These are phyloP conservation scores for Mucuna pruriens DNA, from an alignment of 306 rosid genomes.

Conservation along the genomic window DNA sequence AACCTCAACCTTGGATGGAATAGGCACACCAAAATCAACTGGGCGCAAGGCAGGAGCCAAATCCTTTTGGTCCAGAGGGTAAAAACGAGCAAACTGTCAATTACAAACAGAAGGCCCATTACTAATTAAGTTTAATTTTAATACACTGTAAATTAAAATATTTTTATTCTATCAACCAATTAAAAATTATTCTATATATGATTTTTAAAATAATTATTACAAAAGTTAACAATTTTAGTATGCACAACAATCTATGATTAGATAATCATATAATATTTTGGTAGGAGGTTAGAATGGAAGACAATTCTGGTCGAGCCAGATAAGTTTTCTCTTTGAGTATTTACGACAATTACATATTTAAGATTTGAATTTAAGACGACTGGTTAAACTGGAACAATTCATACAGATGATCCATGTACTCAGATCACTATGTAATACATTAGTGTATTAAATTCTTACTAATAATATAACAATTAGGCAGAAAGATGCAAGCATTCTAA, in stretches of 20 bases:
- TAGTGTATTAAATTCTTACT: neutral
- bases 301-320: no score
- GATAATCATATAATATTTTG: no score
- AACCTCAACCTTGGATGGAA: constrained; percentile 94
- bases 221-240: neutral
- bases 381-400: no score
- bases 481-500: constrained; percentile 14
- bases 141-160: neutral
- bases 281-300: no score
- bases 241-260: no score
- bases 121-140: neutral
- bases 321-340: no score
- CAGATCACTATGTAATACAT: no score
- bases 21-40: constrained; percentile 89
- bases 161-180: neutral
- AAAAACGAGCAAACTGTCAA: constrained; percentile 92
- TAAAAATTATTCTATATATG: neutral
- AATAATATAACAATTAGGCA: neutral
- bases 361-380: no score
- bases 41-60: constrained; percentile 88
- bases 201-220: neutral
- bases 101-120: constrained; percentile 21
- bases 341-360: no score
- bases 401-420: no score
- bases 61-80: constrained; percentile 96